Evolutionary conservation across 192 early-diverging fungal genomes (phyloP).

Genomic region (Gamsiella multidivaricata): DNA sequence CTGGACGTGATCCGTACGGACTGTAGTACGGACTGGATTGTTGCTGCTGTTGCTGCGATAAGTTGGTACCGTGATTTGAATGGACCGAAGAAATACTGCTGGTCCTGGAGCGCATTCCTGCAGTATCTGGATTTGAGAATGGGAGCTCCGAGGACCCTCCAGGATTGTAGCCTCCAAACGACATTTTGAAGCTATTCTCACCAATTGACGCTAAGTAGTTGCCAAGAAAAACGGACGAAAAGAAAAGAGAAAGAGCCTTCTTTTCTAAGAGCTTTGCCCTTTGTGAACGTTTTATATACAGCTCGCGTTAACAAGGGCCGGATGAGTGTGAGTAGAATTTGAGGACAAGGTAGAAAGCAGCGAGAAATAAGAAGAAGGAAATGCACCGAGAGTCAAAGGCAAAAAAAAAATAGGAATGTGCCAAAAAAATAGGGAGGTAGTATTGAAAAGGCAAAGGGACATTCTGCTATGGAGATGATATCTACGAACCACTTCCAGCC

Average conservation of each 20-base stretch:
- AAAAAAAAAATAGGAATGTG: background rate
- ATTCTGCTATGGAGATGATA: too few species aligned
- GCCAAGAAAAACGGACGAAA: background rate
- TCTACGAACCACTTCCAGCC: slow-evolving; percentile 11
- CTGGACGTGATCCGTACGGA: slow-evolving; percentile 31
- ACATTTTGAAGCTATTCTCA: slow-evolving; percentile 10
- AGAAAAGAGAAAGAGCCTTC: background rate
- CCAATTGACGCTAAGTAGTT: background rate
- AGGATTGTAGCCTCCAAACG: slow-evolving; percentile 46
- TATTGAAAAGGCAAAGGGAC: too few species aligned
- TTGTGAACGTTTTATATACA: too few species aligned
- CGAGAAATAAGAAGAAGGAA: background rate
- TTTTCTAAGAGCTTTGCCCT: too few species aligned
- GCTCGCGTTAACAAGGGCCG: too few species aligned
- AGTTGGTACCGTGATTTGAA: slow-evolving; percentile 22
- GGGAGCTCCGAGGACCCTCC: slow-evolving; percentile 40
- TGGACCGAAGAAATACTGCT: slow-evolving; percentile 43
- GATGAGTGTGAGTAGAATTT: background rate
- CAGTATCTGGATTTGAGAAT: slow-evolving; percentile 16
- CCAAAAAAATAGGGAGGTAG: background rate
- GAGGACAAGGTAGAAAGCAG: background rate
- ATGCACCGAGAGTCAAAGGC: too few species aligned
- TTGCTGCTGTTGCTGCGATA: slow-evolving; percentile 15
- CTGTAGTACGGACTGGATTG: slow-evolving; percentile 25
- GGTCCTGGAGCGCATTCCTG: slow-evolving; percentile 26